Evolutionary conservation across 495 filamentous ascomycete genomes (phyloP).

Genomic region (Durotheca rogersii): DNA sequence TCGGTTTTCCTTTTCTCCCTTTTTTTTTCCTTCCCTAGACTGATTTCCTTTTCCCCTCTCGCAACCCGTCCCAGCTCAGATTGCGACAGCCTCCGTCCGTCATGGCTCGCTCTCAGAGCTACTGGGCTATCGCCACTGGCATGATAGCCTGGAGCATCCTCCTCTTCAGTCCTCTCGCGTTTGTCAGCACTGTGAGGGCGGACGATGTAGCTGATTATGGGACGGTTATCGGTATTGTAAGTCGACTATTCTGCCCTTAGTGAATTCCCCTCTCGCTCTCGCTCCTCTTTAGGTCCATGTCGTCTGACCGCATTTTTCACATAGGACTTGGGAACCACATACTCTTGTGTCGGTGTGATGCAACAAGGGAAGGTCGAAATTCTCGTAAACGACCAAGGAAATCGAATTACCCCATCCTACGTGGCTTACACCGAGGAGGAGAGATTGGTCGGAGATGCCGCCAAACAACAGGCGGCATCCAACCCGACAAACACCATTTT

Average conservation of each 20-base stretch:
- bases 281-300: not conserved
- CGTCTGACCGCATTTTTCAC: slow-evolving; percentile 12
- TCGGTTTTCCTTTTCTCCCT: slow-evolving; percentile 9
- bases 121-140: slow-evolving; percentile 59
- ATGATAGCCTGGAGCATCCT: slow-evolving; percentile 82
- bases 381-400: slow-evolving; percentile 95
- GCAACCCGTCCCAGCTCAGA: slow-evolving; percentile 3
- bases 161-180: slow-evolving; percentile 69
- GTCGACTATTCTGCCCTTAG: slow-evolving; percentile 23
- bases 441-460: slow-evolving; percentile 94
- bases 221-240: slow-evolving; percentile 88
- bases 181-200: slow-evolving; percentile 73
- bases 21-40: slow-evolving; percentile 5
- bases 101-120: slow-evolving; percentile 58
- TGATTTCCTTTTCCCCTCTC: slow-evolving; percentile 12
- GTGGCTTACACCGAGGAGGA: slow-evolving; percentile 99
- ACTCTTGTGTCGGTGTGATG: slow-evolving; percentile 99
- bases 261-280: too few relatives aligned
- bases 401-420: slow-evolving; percentile 98
- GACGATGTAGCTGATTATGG: slow-evolving; percentile 78
- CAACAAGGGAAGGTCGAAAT: slow-evolving; percentile 98
- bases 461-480: slow-evolving; percentile 97
- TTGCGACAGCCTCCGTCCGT: slow-evolving; percentile 26
- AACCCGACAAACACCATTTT: slow-evolving; percentile 89
- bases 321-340: slow-evolving; percentile 92